Base-by-base conservation (phyloP, 441 rosid species). In the Pelargonium myrrhifolium region DNA sequence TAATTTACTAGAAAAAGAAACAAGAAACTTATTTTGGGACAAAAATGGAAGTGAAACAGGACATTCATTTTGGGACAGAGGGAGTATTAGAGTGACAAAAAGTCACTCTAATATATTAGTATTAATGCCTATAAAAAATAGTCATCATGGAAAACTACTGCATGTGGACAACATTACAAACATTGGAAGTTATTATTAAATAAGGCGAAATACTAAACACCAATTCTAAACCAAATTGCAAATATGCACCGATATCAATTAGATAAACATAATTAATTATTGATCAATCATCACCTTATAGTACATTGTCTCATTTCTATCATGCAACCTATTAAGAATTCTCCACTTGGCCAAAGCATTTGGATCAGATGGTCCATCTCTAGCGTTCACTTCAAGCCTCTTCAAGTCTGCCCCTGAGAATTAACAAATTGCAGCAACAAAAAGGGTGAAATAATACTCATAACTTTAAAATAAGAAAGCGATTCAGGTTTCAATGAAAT, bases 281-380 rank as follows among this genome's bases (percentile, higher is more conserved):
- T 22, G 49, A 43, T 43, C 9, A 7, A 1, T n/a, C 1, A 47
- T 56, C 35, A 85, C 99, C 89, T 93, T 84, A 72, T 83, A 91
- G 78, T 91, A 94, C 96, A 94, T 91, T 12, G 97, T 91, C 80
- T 94, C 99, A 77, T 94, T 94, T 59, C 99, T 82, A 66, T 94
- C 99, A 67, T 94, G 99, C 81, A 94, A 75, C 22, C 99, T 90
- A 68, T 94, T 94, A 65, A 94, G 93, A 68, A 94, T 89, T 14
- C 97, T 89, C 99, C 97, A 94, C 68, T 86, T 91, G 69, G 97
- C 97, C 71, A 94, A 71, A 67, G 97, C 96, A 77, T 91, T 74
- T 1, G 99, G 97, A 75, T 93, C 99, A 63, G 86, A 83, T 9
- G 99, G 99, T 59, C 97, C 99, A 75, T 93, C 99, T 75, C 95